phyloP scores from a whole-genome alignment of 2,329 filamentous ascomycete genomes.

The Mariannaea elegans region DNA sequence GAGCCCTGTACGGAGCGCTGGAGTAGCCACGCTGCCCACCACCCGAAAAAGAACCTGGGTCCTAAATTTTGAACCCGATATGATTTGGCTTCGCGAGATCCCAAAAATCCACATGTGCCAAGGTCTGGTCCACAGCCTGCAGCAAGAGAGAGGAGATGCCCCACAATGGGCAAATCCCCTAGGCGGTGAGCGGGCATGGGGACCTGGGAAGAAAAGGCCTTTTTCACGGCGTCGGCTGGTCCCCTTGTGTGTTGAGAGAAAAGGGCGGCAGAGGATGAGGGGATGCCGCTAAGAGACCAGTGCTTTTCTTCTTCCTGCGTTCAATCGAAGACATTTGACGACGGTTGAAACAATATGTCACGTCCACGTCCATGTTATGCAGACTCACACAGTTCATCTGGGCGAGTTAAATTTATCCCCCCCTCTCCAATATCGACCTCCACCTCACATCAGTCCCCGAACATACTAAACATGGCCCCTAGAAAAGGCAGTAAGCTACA shows the following conservation, averaged over 20 bases:
- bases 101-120: slow-evolving; percentile 20
- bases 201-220: slow-evolving; percentile 7
- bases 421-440: too few relatives aligned
- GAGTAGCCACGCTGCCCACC: slow-evolving; percentile 25
- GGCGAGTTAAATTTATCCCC: too few relatives aligned
- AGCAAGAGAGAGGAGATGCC: slow-evolving; percentile 28
- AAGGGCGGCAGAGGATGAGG: too few relatives aligned
- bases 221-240: slow-evolving; percentile 2
- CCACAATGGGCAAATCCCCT: slow-evolving; percentile 38
- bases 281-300: too few relatives aligned
- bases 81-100: slow-evolving; percentile 36
- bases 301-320: too few relatives aligned
- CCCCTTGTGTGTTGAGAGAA: neutral
- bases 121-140: slow-evolving; percentile 20
- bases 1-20: too few relatives aligned
- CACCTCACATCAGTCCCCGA: neutral
- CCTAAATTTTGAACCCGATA: slow-evolving; percentile 38
- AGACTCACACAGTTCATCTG: too few relatives aligned
- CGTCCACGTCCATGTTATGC: too few relatives aligned
- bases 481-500: neutral
- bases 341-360: too few relatives aligned
- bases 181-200: slow-evolving; percentile 34
- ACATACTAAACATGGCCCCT: neutral
- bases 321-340: too few relatives aligned
- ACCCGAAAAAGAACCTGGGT: slow-evolving; percentile 28